Base-by-base conservation (phyloP, 805 yeast species). In the Spathaspora passalidarum region DNA sequence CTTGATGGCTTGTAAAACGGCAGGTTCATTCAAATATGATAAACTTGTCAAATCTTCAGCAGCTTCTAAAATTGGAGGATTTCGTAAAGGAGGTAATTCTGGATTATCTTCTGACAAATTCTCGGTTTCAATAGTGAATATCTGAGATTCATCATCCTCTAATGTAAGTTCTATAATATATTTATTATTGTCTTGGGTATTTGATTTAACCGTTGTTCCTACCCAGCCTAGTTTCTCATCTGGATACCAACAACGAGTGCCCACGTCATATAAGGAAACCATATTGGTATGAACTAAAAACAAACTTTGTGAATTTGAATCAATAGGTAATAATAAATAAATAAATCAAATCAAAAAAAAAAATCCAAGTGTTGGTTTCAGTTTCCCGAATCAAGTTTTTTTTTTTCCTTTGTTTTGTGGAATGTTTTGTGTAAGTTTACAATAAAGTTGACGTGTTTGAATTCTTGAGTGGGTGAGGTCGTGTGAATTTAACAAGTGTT, bases 21-120 rank as follows among this genome's bases (percentile, higher is more conserved):
- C 95, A 1, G 99, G 98, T 65, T 92, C 99, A 65, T 92, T 92
- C 56, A 94, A 73, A 61, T 92, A 91, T 0, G 97, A 90, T 46
- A 92, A 76, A 44, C 90, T 84, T 2, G 98, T 94, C 59, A 92
- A 78, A 68, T 94, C 99, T 62, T 92, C 97, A 16, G 95, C 89
- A 2, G 96, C 86, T 66, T 92, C 99, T 52, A 89, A 75, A 49
- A 86, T 82, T 2, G 96, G 94, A 43, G 97, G 97, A 63, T 92
- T 92, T 63, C 96, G 79, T 61, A 91, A 76, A 25, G 89, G 81
- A 3, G 96, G 96, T 45, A 88, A 72, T 44, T 77, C 77, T 4
- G 72, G 63, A 45, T 82, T 78, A 41, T 77, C 78, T 51, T 79
- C 84, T 53, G 70, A 68, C 52, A 82, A 59, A 54, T 61, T 56